A percentile compares a stretch with the other conserved stretches of the same genome.
phyloP scores from a whole-genome alignment of 2,329 filamentous ascomycete genomes.

The Talaromyces pinophilus region DNA sequence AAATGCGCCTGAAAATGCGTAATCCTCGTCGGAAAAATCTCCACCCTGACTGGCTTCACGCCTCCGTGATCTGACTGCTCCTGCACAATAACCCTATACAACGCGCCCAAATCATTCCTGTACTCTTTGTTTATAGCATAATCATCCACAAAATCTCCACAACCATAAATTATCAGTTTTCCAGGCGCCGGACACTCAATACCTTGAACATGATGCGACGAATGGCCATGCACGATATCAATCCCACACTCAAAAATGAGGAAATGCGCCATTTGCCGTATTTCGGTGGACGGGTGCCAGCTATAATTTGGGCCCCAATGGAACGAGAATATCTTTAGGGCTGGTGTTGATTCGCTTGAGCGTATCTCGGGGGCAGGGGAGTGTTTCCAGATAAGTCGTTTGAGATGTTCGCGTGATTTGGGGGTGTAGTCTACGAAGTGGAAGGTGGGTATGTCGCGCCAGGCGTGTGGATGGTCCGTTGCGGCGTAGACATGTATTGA shows the following conservation, averaged over 20 bases:
- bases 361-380: background rate
- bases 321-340: conserved; percentile 42
- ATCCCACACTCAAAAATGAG: conserved; percentile 45
- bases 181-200: conserved; percentile 40
- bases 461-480: conserved; percentile 40
- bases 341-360: conserved; percentile 17
- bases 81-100: conserved; percentile 41
- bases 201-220: conserved; percentile 46
- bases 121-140: conserved; percentile 39
- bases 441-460: conserved; percentile 37
- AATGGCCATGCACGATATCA: conserved; percentile 47
- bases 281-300: conserved; percentile 37
- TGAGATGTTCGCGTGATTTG: conserved; percentile 29
- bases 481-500: conserved; percentile 40
- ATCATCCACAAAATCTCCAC: conserved; percentile 49
- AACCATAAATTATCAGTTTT: conserved; percentile 44
- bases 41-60: conserved; percentile 32
- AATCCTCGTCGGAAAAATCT: conserved; percentile 42
- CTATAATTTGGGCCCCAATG: conserved; percentile 47
- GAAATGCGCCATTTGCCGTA: conserved; percentile 41
- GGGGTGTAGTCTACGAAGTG: conserved; percentile 41
- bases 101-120: conserved; percentile 44
- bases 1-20: conserved; percentile 37
- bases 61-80: conserved; percentile 16
- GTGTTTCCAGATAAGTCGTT: conserved; percentile 20